A percentile compares a stretch with the other conserved stretches of the same genome.
Evolutionary conservation across 257 asterid genomes (phyloP).

Genomic region (Penstemon barbatus): DNA sequence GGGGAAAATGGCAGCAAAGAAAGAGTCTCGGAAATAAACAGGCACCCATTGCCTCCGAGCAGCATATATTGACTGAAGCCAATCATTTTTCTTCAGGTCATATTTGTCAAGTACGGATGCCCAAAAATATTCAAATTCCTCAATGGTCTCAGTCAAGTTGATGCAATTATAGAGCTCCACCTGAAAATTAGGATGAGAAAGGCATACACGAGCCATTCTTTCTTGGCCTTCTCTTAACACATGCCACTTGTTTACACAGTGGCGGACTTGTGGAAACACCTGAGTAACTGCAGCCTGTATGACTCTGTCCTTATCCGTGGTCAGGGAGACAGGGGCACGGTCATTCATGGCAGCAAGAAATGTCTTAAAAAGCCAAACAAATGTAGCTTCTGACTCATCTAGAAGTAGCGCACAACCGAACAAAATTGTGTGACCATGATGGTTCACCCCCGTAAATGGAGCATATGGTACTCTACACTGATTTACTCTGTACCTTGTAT

Average conservation of each 20-base stretch:
- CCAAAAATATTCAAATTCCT: conserved; percentile 87
- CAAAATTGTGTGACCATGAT: conserved; percentile 84
- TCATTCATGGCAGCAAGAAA: conserved; percentile 80
- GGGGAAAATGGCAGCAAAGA: conserved; percentile 62
- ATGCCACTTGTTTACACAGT: conserved; percentile 77
- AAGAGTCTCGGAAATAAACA: conserved; percentile 76
- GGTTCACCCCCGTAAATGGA: conserved; percentile 90
- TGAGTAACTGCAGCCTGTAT: conserved; percentile 62
- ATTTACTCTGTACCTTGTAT: conserved; percentile 62
- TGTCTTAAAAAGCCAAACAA: conserved; percentile 81
- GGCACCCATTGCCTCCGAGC: conserved; percentile 88
- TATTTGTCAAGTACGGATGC: conserved; percentile 64
- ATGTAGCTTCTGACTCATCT: conserved; percentile 87
- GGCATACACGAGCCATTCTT: conserved; percentile 66
- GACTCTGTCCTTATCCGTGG: conserved; percentile 67
- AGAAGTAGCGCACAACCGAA: conserved; percentile 84
- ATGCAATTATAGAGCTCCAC: conserved; percentile 80
- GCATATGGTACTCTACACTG: conserved; percentile 73
- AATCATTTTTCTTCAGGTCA: conserved; percentile 68
- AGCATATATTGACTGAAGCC: conserved; percentile 81
- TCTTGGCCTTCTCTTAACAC: conserved; percentile 81
- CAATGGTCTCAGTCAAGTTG: conserved; percentile 72
- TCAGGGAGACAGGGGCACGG: conserved; percentile 63
- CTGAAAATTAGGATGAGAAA: conserved; percentile 69
- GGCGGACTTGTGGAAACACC: conserved; percentile 71